Evolutionary conservation across 2,329 filamentous ascomycete species (phyloP).

Genomic region (Emmonsiellopsis sp.): DNA sequence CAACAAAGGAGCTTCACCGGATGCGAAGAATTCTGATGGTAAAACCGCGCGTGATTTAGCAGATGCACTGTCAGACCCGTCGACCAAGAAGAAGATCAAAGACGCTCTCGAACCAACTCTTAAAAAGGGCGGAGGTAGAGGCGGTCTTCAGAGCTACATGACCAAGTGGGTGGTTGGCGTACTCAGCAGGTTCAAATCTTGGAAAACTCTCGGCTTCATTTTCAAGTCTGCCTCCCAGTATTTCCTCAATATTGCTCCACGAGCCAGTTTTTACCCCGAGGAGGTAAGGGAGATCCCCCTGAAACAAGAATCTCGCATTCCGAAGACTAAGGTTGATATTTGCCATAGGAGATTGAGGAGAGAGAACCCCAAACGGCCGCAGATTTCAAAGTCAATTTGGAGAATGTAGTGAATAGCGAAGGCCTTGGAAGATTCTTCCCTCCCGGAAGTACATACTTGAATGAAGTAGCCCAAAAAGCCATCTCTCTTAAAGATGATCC

Average conservation of each 20-base stretch:
- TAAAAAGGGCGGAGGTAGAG: not conserved
- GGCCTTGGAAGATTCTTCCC: not conserved
- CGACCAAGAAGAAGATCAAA: not conserved
- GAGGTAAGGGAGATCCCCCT: not conserved
- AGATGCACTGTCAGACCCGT: not conserved
- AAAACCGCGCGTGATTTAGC: not conserved
- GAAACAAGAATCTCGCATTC: not conserved
- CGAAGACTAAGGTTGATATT: not conserved
- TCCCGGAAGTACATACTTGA: not conserved
- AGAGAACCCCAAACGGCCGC: not conserved
- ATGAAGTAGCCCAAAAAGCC: not conserved
- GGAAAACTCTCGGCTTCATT: not conserved
- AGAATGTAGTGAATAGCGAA: not conserved
- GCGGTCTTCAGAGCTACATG: not conserved
- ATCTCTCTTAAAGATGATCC: not conserved
- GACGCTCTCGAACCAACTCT: not conserved
- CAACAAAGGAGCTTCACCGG: not conserved
- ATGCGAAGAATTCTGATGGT: not conserved
- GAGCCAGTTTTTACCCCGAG: not conserved
- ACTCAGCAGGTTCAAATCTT: not conserved
- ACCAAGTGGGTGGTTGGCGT: not conserved
- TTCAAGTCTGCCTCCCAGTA: not conserved
- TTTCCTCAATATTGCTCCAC: not conserved
- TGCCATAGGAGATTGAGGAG: not conserved
- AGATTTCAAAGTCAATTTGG: not conserved